Percentiles rank a stretch among this genome's conserved stretches.
phyloP scores from a whole-genome alignment of 2,329 filamentous ascomycete species.

The Stachybotrys echinatus region DNA sequence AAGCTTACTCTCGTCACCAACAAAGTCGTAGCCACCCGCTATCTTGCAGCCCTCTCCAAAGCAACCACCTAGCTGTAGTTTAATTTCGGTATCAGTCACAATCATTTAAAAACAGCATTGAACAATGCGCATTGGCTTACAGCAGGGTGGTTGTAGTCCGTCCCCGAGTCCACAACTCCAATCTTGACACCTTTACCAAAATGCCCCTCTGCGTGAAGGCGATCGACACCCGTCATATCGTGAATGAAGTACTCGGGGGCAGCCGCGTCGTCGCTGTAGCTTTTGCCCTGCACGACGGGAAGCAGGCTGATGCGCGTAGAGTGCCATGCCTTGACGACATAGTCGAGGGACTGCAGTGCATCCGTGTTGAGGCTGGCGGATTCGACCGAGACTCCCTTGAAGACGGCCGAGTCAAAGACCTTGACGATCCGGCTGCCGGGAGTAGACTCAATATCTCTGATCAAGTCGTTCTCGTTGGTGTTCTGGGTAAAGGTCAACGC shows the following conservation, averaged over 20 bases:
- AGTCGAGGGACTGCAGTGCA: not conserved
- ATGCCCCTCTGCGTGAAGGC: constrained; percentile 8
- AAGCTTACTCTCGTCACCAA: constrained; percentile 10
- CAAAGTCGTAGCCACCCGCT: constrained; percentile 17
- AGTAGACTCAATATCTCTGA: constrained; percentile 1
- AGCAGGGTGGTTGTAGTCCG: constrained; percentile 11
- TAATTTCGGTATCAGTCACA: not conserved
- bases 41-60: constrained; percentile 17
- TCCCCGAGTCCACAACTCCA: constrained; percentile 12
- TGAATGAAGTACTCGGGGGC: constrained; percentile 5
- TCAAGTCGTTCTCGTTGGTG: not conserved
- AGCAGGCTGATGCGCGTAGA: not conserved
- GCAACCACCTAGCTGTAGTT: constrained; percentile 14
- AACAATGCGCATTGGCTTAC: constrained; percentile 4
- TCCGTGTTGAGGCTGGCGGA: constrained; percentile 2
- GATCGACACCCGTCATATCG: constrained; percentile 10
- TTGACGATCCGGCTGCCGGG: not conserved
- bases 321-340: constrained; percentile 1
- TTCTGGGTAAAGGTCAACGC: not conserved
- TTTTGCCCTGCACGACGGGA: not conserved
- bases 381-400: not conserved
- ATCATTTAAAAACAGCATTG: not conserved
- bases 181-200: constrained; percentile 13
- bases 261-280: not conserved
- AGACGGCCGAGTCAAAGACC: constrained; percentile 1